Percentiles rank a stretch among this genome's conserved stretches.
Conservation (phyloP, 257 asterid species). For the Avicennia marina region DNA sequence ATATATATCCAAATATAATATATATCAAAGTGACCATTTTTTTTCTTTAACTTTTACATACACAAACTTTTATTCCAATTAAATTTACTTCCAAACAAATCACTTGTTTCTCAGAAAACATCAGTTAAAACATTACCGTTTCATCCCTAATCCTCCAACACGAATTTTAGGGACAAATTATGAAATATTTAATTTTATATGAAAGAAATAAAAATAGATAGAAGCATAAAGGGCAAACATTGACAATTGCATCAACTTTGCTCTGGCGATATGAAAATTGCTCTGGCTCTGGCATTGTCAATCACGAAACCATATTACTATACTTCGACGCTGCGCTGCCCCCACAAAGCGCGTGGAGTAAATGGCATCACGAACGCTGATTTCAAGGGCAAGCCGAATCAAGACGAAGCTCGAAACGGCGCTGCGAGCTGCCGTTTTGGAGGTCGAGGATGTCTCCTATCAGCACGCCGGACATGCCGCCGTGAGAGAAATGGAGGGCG, state of each 20-base stretch:
- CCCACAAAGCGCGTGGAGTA: conserved; percentile 7
- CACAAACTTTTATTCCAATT: too few relatives aligned
- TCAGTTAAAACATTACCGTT: too few relatives aligned
- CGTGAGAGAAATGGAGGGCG: conserved; percentile 46
- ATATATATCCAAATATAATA: too few relatives aligned
- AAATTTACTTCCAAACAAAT: too few relatives aligned
- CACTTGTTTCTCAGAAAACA: too few relatives aligned
- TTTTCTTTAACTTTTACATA: too few relatives aligned
- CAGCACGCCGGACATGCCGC: conserved; percentile 97
- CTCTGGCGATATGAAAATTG: neutral
- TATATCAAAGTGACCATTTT: too few relatives aligned
- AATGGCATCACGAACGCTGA: conserved; percentile 65
- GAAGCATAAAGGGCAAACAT: neutral
- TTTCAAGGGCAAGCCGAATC: conserved; percentile 63
- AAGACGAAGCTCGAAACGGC: conserved; percentile 70
- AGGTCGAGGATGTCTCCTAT: conserved; percentile 85
- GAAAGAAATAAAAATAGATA: too few relatives aligned
- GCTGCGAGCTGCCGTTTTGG: conserved; percentile 56
- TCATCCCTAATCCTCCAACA: too few relatives aligned
- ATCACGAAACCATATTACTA: neutral
- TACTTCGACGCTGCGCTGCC: neutral
- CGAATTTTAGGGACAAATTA: too few relatives aligned
- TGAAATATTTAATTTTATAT: too few relatives aligned
- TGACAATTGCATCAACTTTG: neutral
- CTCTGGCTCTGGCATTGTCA: conserved; percentile 2